phyloP scores from a whole-genome alignment of 176 grass and related monocot species.

The Zoysia japonica region DNA sequence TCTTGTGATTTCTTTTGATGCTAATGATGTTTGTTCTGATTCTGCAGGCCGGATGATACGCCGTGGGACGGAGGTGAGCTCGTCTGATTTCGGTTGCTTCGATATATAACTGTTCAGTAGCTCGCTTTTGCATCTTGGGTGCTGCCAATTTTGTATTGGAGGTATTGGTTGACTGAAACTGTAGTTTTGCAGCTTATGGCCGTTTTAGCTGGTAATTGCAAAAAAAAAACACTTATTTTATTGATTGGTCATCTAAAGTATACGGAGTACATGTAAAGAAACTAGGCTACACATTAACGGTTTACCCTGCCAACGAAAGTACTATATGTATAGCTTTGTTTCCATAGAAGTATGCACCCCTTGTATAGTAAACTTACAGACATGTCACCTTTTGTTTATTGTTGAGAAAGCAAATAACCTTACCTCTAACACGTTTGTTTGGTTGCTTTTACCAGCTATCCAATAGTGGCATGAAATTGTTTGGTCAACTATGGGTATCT shows the following conservation, averaged over 20 bases:
- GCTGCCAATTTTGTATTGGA: background rate
- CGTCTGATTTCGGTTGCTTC: constrained; percentile 22
- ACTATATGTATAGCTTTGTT: background rate
- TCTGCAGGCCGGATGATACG: constrained; percentile 82
- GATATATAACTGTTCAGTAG: constrained; percentile 1
- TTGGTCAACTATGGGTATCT: constrained; percentile 22
- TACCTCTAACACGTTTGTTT: background rate
- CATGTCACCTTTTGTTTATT: constrained; percentile 1
- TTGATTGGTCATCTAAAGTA: too few species aligned
- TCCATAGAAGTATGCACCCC: background rate
- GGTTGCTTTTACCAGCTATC: background rate
- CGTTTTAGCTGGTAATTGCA: background rate
- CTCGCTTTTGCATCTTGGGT: background rate
- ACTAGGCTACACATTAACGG: background rate
- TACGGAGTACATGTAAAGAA: background rate
- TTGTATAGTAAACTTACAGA: background rate
- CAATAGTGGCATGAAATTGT: constrained; percentile 1
- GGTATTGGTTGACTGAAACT: background rate
- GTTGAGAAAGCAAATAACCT: background rate
- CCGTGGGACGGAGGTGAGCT: constrained; percentile 88
- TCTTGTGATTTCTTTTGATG: constrained; percentile 7
- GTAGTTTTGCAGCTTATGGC: background rate
- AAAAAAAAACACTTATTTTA: too few species aligned
- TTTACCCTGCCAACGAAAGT: too few species aligned
- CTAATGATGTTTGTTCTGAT: constrained; percentile 27